Base-by-base conservation (phyloP, 352 stramenopile genomes). In the Phytophthora uliginosa region DNA sequence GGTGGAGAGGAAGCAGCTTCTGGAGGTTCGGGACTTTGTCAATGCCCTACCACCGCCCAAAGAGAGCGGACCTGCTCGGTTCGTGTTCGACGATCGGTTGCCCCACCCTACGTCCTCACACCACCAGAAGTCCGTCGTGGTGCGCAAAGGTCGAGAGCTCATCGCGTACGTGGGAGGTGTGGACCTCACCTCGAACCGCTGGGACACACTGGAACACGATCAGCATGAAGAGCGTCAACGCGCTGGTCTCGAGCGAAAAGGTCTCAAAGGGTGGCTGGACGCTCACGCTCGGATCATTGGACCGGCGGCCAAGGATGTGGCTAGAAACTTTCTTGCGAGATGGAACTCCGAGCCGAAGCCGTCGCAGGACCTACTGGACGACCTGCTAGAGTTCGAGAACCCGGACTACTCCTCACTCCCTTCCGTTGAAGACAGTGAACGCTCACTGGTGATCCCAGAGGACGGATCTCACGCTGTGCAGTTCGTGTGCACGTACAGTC, bases 121-220 rank as follows among this genome's bases (percentile, higher is more conserved):
- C 17, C 83, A 91, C 57, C 83, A 91, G 63, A 91, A 91, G 48
- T 84, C 81, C 4, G 58, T 91, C n/a, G 56, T 87, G 1, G 54
- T 91, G n/a, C 74, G 77, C 31, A 79, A 70, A n/a, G 63, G 77
- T 17, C 28, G 59, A 54, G 47, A 65, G 3, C 72, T 83, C 8
- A 42, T 77, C 12, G 79, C 75, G 2, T 86, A 79, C 45, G 54
- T 88, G 0, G 83, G 83, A n/a, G 83, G 81, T 1, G 59, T 88
- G 10, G 83, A 90, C 50, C 45, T 85, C 40, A 82, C 71, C 3
- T 57, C 59, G 4, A 76, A 87, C 51, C 79, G 83, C 3, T 90
- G 83, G 83, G 83, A 90, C 42, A 87, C 83, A 8, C 28, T 82
- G 17, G 34, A 66, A 3, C 83, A 90, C 56, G 71, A 90, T 55